Base-by-base conservation (phyloP, 257 asterid genomes). In the Jasminum sambac region DNA sequence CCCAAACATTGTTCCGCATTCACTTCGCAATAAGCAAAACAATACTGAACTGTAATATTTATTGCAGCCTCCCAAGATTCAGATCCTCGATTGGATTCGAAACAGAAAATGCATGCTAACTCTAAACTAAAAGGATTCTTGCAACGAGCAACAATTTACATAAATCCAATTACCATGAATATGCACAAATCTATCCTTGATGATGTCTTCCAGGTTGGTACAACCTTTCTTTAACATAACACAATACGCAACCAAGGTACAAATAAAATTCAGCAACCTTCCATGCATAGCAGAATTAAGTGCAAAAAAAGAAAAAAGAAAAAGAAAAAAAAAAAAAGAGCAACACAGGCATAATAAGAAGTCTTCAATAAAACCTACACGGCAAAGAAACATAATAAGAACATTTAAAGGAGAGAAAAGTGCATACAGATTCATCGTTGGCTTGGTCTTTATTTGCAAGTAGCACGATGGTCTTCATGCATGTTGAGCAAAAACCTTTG, bases 401-500 rank as follows among this genome's bases (percentile, higher is more conserved):
- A 21, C 62, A 21, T 23, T 26, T 55, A 55, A 76, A 79, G 66
- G 62, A 61, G 67, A 67, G 23, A 48, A 65, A 36, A 48, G 36
- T 21, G 21, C 92, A 46, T 91, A 95, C 99, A 87, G 74, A 72
- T 70, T 84, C 98, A 76, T 61, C 83, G 77, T 81, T 79, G 71
- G 89, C 90, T 55, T 73, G 83, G 74, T 87, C 98, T 77, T 87
- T 88, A 78, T 91, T 88, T 78, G 91, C 99, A 73, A 89, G 84
- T 71, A 91, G 82, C 98, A 89, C 85, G 72, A 91, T 86, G 26
- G 87, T 84, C 78, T 77, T 95, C 96, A 95, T 85, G 90, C 99
- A 95, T n/a, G 86, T 82, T 9, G 94, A 52, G 85, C 99, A 95
- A 80, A 95, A 91, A 61, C 99, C 99, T 77, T 85, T 88, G 86